phyloP scores from a whole-genome alignment of 78 protist species.

The Bigelowiella natans region DNA sequence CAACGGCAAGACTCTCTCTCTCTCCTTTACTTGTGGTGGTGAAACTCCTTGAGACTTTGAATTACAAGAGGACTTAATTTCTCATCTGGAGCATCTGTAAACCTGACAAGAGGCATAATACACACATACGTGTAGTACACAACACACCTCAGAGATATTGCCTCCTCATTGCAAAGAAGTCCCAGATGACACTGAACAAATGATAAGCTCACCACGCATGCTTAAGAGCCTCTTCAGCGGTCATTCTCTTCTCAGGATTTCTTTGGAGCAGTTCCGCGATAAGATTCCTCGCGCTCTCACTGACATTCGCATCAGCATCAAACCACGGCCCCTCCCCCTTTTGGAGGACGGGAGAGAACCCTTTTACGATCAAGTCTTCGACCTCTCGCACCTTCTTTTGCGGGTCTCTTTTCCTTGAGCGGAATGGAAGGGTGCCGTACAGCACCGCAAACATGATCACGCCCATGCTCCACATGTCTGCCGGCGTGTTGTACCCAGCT shows the following conservation, averaged over 20 bases:
- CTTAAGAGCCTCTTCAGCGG: conserved; percentile 4
- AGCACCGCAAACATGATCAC: conserved; percentile 8
- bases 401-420: neutral
- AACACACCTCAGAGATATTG: no score
- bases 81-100: neutral
- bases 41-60: neutral
- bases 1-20: no score
- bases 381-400: neutral
- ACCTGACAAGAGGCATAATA: no score
- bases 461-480: conserved; percentile 17
- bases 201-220: neutral
- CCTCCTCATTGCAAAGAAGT: no score
- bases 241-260: conserved; percentile 4
- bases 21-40: neutral
- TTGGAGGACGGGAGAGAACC: neutral
- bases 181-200: no score
- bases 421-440: neutral
- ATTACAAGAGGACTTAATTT: neutral
- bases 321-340: conserved; percentile 5
- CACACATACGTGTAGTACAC: no score
- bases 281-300: neutral
- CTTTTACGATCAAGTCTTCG: neutral
- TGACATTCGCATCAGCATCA: no score
- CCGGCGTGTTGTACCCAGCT: neutral
- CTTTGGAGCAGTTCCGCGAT: neutral